Conservation (phyloP, 2,329 filamentous ascomycete genomes). For the Cercospora brassicicola region DNA sequence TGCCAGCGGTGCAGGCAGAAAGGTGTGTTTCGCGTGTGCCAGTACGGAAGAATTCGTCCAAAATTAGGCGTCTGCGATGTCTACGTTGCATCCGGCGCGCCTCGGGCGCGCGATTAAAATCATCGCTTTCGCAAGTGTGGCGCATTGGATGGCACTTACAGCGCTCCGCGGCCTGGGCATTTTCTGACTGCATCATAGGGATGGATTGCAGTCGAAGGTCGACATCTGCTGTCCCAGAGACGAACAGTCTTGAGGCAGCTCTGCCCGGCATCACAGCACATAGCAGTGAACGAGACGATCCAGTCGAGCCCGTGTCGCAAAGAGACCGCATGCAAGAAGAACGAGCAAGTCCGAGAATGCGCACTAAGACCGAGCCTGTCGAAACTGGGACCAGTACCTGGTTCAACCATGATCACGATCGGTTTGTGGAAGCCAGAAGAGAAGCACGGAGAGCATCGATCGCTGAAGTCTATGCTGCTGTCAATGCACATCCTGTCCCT, state of each 20-base stretch:
- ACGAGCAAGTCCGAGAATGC: neutral
- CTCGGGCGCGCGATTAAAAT: neutral
- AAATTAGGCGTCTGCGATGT: neutral
- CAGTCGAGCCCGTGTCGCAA: neutral
- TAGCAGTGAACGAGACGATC: neutral
- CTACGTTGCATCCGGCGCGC: neutral
- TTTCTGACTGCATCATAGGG: conserved; percentile 1
- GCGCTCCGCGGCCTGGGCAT: conserved; percentile 9
- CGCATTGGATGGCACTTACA: neutral
- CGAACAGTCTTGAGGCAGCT: neutral
- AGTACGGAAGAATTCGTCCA: neutral
- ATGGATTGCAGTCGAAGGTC: conserved; percentile 4
- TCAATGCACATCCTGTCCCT: conserved; percentile 6
- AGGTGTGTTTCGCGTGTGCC: conserved; percentile 1
- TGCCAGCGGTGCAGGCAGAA: conserved; percentile 3
- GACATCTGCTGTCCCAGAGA: neutral
- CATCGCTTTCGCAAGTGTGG: neutral
- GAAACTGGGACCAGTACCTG: neutral
- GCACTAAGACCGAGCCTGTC: conserved; percentile 1
- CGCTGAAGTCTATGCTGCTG: neutral
- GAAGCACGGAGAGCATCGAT: conserved; percentile 5
- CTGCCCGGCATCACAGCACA: neutral
- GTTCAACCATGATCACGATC: conserved; percentile 7
- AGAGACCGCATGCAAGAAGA: neutral
- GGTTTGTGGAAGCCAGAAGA: neutral